phyloP scores from a whole-genome alignment of 2,329 filamentous ascomycete genomes.

The Ceratocystis alfenasii region DNA sequence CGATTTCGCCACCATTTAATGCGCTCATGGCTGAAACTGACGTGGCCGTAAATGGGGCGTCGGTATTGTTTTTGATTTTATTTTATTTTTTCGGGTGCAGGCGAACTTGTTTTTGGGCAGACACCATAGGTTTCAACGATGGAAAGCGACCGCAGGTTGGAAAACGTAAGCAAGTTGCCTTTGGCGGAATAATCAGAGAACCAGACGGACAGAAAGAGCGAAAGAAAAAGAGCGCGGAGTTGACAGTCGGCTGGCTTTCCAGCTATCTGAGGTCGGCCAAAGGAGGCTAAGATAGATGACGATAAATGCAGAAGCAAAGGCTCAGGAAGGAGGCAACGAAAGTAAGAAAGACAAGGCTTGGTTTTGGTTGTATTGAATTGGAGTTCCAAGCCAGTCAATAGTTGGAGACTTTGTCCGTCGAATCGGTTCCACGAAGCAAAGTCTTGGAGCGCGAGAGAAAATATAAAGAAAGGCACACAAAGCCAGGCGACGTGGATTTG shows the following conservation, averaged over 20 bases:
- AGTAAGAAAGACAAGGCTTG: neutral
- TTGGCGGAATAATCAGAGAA: too few relatives aligned
- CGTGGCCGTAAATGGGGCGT: too few relatives aligned
- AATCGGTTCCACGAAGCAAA: neutral
- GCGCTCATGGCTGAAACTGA: neutral
- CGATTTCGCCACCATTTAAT: slow-evolving; percentile 17
- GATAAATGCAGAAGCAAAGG: neutral
- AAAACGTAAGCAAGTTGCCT: too few relatives aligned
- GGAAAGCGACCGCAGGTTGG: too few relatives aligned
- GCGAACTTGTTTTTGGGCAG: too few relatives aligned
- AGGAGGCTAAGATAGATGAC: slow-evolving; percentile 17
- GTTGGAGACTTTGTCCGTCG: neutral
- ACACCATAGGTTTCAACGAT: too few relatives aligned
- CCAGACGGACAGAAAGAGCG: too few relatives aligned
- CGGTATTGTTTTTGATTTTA: too few relatives aligned
- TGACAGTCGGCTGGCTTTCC: slow-evolving; percentile 29
- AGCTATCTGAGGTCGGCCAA: slow-evolving; percentile 29
- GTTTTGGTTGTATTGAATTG: neutral
- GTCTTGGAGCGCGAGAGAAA: neutral
- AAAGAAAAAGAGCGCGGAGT: too few relatives aligned
- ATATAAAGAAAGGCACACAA: neutral
- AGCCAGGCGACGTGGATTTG: neutral
- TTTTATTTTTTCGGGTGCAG: too few relatives aligned
- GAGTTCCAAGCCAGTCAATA: neutral
- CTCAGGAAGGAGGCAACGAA: neutral